These are phyloP conservation scores for Fusarium staphyleae DNA, from an alignment of 2,329 filamentous ascomycete genomes.

Conservation along the genomic window DNA sequence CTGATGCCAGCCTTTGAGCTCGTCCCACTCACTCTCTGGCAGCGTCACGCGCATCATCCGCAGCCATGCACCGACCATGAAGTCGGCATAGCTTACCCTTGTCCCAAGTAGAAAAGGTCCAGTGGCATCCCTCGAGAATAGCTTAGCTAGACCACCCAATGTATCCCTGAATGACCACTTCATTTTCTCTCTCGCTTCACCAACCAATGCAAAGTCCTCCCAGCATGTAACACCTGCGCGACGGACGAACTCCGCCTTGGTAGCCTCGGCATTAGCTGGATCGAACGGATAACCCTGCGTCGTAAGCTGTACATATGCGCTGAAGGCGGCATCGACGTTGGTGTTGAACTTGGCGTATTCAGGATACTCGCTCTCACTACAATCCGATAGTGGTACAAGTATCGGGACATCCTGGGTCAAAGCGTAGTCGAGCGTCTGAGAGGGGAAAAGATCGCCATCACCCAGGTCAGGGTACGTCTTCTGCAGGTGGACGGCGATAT, in stretches of 20 bases:
- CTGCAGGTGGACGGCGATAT: conserved; percentile 68
- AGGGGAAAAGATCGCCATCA: conserved; percentile 57
- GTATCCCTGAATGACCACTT: conserved; percentile 50
- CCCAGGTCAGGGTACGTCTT: conserved; percentile 56
- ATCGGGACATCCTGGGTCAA: conserved; percentile 29
- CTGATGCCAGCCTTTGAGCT: no score
- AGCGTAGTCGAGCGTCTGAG: conserved; percentile 52
- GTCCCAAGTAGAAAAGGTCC: conserved; percentile 62
- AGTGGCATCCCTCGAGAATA: conserved; percentile 48
- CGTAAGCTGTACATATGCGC: conserved; percentile 52
- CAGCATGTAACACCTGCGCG: conserved; percentile 55
- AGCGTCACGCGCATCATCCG: conserved; percentile 53
- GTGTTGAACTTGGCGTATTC: conserved; percentile 60
- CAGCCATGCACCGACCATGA: conserved; percentile 65
- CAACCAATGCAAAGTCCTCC: conserved; percentile 51
- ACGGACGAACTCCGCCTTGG: conserved; percentile 56
- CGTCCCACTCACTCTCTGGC: conserved; percentile 56
- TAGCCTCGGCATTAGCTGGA: no score
- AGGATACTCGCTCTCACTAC: conserved; percentile 36
- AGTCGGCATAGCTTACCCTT: conserved; percentile 61
- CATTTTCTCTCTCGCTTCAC: conserved; percentile 50
- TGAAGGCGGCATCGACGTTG: conserved; percentile 63
- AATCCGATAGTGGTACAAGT: conserved; percentile 49
- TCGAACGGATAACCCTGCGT: no score
- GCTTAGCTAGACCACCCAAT: conserved; percentile 51